Conservation (phyloP, 176 grass and related monocot genomes). For the Poa pratensis region DNA sequence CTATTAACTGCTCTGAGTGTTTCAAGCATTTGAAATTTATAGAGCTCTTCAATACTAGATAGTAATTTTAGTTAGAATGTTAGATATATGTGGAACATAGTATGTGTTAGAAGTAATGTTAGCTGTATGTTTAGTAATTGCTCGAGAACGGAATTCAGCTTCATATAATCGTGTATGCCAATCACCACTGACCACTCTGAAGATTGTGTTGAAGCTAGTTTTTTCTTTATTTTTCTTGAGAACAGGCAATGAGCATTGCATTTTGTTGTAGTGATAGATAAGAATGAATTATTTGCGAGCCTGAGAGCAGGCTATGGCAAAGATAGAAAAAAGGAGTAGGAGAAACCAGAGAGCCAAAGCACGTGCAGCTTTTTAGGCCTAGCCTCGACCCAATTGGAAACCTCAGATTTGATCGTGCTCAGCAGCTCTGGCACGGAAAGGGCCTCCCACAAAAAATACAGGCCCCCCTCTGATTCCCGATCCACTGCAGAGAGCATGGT, state of each 20-base stretch:
- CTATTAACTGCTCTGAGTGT: not conserved
- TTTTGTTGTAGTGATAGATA: not conserved
- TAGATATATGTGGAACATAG: not conserved
- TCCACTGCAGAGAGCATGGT: not conserved
- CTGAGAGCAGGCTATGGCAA: not conserved
- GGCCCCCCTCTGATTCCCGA: not conserved
- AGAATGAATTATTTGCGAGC: not conserved
- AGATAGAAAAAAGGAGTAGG: not conserved
- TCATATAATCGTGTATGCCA: not conserved
- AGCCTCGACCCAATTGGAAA: not conserved
- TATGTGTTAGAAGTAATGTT: not conserved
- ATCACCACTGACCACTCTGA: not conserved
- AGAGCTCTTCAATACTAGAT: not conserved
- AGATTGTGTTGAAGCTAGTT: not conserved
- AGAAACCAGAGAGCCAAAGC: not conserved
- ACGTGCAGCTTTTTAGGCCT: not conserved
- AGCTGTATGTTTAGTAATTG: not conserved
- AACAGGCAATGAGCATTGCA: not conserved
- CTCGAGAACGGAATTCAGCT: not conserved
- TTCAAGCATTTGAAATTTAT: constrained; percentile 22
- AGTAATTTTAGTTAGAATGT: not conserved
- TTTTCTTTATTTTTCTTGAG: not conserved
- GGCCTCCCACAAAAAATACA: not conserved
- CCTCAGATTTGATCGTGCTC: not conserved
- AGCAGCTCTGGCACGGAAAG: not conserved